These are phyloP conservation scores for Serendipita sp. DNA, from an alignment of 768 basidiomycete species.

Conservation along the genomic window DNA sequence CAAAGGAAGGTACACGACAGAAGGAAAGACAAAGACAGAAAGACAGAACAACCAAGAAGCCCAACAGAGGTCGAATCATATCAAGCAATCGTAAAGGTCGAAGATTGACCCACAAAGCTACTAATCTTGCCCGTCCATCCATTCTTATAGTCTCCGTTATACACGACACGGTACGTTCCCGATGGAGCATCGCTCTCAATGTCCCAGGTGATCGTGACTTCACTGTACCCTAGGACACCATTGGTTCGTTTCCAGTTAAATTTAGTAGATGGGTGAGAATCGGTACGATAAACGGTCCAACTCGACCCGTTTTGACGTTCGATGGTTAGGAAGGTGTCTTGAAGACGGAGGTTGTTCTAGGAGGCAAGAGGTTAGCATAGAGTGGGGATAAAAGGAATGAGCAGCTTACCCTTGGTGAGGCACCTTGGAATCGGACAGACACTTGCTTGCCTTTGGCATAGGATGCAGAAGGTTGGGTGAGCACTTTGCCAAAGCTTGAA, in stretches of 20 bases:
- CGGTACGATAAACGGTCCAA: slow-evolving; percentile 47
- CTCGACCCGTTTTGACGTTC: slow-evolving; percentile 30
- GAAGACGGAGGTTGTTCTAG: slow-evolving; percentile 62
- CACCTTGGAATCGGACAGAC: slow-evolving; percentile 48
- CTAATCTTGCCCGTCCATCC: slow-evolving; percentile 43
- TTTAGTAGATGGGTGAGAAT: slow-evolving; percentile 63
- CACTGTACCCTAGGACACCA: slow-evolving; percentile 42
- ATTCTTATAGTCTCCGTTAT: slow-evolving; percentile 59
- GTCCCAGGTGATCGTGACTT: slow-evolving; percentile 51
- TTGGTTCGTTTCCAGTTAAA: slow-evolving; percentile 48
- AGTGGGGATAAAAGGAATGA: too few relatives aligned
- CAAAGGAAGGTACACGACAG: too few relatives aligned
- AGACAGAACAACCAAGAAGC: too few relatives aligned
- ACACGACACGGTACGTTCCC: slow-evolving; percentile 48
- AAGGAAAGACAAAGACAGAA: too few relatives aligned
- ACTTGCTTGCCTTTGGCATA: slow-evolving; percentile 47
- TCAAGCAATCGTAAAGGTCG: slow-evolving; percentile 41
- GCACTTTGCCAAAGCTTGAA: slow-evolving; percentile 43
- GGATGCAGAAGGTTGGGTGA: slow-evolving; percentile 25
- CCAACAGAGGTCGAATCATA: neutral
- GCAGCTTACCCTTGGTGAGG: slow-evolving; percentile 50
- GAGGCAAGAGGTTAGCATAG: neutral
- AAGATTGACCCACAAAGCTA: slow-evolving; percentile 45
- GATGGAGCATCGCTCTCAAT: slow-evolving; percentile 27
- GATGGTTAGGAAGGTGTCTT: slow-evolving; percentile 54